phyloP scores from a whole-genome alignment of 2,329 filamentous ascomycete species.

The Emergomyces orientalis region DNA sequence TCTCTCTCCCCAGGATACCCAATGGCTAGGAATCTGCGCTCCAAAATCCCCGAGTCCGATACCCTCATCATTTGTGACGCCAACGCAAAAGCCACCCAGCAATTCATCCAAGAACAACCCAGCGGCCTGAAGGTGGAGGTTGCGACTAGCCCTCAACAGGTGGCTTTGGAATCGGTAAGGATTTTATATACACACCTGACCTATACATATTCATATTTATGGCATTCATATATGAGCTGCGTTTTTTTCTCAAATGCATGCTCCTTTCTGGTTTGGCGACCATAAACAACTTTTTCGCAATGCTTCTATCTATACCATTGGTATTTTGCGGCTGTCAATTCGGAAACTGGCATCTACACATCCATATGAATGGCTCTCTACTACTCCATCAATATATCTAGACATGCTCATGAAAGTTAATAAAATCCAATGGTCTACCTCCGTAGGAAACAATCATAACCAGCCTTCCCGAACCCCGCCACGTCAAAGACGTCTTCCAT shows the following conservation, averaged over 20 bases:
- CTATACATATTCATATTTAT: neutral
- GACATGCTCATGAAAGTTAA: slow-evolving; percentile 8
- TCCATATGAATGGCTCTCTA: slow-evolving; percentile 2
- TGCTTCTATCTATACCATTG: neutral
- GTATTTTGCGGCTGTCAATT: neutral
- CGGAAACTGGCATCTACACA: slow-evolving; percentile 12
- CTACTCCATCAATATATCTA: slow-evolving; percentile 15
- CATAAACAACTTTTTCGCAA: neutral
- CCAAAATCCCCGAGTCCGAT: slow-evolving; percentile 55
- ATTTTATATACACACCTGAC: neutral
- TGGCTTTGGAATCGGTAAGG: slow-evolving; percentile 59
- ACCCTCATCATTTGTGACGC: slow-evolving; percentile 57
- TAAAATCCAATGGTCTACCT: slow-evolving; percentile 13
- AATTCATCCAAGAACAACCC: slow-evolving; percentile 47
- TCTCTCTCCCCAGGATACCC: slow-evolving; percentile 48
- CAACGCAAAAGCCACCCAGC: slow-evolving; percentile 47
- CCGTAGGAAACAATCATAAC: slow-evolving; percentile 74
- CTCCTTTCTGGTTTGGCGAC: slow-evolving; percentile 2
- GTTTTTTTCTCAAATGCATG: neutral
- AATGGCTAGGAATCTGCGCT: slow-evolving; percentile 62
- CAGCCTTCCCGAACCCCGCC: slow-evolving; percentile 77
- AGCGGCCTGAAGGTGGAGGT: slow-evolving; percentile 45
- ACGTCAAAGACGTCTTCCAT: slow-evolving; percentile 74
- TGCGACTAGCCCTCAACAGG: slow-evolving; percentile 49
- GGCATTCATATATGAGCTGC: neutral